Evolutionary conservation across 768 basidiomycete species (phyloP), one percentile per base, ranked within the genome.

Genomic region (Boletus subcaerulescens): DNA sequence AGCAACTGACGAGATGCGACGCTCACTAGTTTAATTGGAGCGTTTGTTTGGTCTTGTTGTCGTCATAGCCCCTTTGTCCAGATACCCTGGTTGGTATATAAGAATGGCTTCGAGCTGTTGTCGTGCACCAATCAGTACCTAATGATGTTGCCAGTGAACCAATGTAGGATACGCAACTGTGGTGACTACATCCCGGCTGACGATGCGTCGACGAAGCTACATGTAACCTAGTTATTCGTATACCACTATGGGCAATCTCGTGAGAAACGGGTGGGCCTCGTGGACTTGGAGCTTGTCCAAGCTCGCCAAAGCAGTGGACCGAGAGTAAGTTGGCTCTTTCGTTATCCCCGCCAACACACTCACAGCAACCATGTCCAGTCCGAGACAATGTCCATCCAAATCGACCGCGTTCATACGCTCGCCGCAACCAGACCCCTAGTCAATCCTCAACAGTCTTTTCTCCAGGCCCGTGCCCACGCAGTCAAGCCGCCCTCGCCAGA

Each of bases 321-420:
- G 22, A 48, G 29, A n/a, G 58, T 55, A 35, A 44, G 58, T 54
- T n/a, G 11, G 26, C 14, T 22, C 52, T 20, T 52, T 39, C 35
- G 31, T 41, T n/a, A 20, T 22, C 11, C n/a, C 45, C 31, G 13
- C 6, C 45, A 39, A 8, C 40, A 11, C 44, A 41, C 45, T 60
- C 38, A 61, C 46, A 5, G 22, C 38, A 35, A 33, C 46, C 36
- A 47, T 53, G 50, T 36, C 8, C 15, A 45, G 40, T 5, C 26
- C 17, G 17, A 13, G 8, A 22, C 44, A 3, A 62, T 65, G 70
- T 66, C 65, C 38, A 41, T 70, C 39, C 67, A 60, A 35, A 65
- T 69, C 56, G 67, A 71, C 58, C 66, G 67, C 29, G 53, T 68
- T 5, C 60, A 67, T 17, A 58, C 32, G 24, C 53, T 65, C 39